A percentile compares a stretch with the other conserved stretches of the same genome.
Evolutionary conservation across 2,329 filamentous ascomycete species (phyloP).

Genomic region (Fusarium anguioides): DNA sequence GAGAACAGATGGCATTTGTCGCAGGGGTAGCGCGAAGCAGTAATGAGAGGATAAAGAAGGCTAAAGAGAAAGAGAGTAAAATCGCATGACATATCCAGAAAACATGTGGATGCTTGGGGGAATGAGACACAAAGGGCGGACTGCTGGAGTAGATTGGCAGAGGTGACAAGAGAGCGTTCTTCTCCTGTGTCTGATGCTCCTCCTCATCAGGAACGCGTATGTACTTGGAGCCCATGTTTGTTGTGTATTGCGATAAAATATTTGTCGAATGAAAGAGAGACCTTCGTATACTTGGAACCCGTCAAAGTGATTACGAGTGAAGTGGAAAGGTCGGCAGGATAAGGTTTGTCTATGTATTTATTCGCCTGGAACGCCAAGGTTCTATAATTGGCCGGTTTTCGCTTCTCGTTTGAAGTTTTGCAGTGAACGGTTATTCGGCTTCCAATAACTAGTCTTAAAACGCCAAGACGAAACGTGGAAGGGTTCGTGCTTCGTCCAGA

Average conservation of each 20-base stretch:
- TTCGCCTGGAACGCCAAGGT: not conserved
- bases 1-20: not conserved
- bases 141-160: not conserved
- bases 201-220: constrained; percentile 15
- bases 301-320: not conserved
- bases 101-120: not conserved
- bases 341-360: not conserved
- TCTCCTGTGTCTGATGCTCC: constrained; percentile 26
- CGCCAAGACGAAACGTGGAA: constrained; percentile 26
- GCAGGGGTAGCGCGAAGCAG: constrained; percentile 4
- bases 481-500: constrained; percentile 3
- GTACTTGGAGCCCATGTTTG: constrained; percentile 14
- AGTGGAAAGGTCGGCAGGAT: not conserved
- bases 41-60: constrained; percentile 25
- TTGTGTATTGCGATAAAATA: too few relatives aligned
- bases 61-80: constrained; percentile 21
- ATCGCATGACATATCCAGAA: constrained; percentile 34
- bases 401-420: not conserved
- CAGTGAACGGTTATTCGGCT: constrained; percentile 11
- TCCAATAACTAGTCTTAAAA: not conserved
- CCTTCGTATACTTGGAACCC: not conserved
- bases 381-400: not conserved
- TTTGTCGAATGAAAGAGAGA: not conserved
- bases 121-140: not conserved
- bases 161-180: constrained; percentile 15